phyloP scores from a whole-genome alignment of 2,329 filamentous ascomycete genomes.

The Scedosporium dehoogii region DNA sequence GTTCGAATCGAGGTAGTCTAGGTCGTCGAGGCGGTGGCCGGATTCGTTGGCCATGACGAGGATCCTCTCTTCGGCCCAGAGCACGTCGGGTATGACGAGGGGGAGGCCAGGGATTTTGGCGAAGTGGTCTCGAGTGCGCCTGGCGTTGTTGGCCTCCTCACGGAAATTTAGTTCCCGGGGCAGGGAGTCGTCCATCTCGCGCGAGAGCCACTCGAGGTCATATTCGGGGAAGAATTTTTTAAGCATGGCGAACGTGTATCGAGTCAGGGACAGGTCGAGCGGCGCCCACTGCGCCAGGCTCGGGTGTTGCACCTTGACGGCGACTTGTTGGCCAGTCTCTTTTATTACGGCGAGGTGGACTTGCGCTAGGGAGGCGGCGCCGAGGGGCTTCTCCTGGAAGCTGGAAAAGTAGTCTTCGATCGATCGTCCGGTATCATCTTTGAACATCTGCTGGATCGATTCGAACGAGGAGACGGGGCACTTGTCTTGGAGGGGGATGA shows the following conservation, averaged over 20 bases:
- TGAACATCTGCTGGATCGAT: conserved; percentile 80
- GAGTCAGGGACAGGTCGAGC: conserved; percentile 76
- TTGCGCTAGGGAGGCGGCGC: conserved; percentile 87
- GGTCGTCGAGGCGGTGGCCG: conserved; percentile 78
- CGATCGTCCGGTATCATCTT: conserved; percentile 67
- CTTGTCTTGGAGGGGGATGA: conserved; percentile 90
- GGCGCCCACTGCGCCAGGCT: conserved; percentile 80
- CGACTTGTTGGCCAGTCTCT: conserved; percentile 75
- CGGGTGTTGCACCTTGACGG: conserved; percentile 95
- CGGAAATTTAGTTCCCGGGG: conserved; percentile 88
- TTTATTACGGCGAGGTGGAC: conserved; percentile 82
- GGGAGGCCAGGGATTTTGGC: conserved; percentile 62
- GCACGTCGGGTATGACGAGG: conserved; percentile 76
- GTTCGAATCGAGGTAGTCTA: conserved; percentile 75
- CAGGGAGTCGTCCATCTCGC: conserved; percentile 84
- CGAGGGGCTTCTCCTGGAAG: conserved; percentile 72
- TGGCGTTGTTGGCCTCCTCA: conserved; percentile 77
- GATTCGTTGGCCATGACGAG: conserved; percentile 92
- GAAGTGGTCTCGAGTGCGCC: conserved; percentile 72
- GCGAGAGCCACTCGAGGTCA: conserved; percentile 89
- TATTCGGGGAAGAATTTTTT: conserved; percentile 96
- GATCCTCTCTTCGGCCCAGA: conserved; percentile 83
- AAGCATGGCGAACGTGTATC: conserved; percentile 79
- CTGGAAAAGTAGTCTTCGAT: conserved; percentile 79
- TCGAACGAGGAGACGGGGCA: conserved; percentile 87